Percentiles rank a stretch among this genome's conserved stretches.
These are phyloP conservation scores for Artemisia argyi DNA, from an alignment of 129 eudicot species.

Conservation along the genomic window DNA sequence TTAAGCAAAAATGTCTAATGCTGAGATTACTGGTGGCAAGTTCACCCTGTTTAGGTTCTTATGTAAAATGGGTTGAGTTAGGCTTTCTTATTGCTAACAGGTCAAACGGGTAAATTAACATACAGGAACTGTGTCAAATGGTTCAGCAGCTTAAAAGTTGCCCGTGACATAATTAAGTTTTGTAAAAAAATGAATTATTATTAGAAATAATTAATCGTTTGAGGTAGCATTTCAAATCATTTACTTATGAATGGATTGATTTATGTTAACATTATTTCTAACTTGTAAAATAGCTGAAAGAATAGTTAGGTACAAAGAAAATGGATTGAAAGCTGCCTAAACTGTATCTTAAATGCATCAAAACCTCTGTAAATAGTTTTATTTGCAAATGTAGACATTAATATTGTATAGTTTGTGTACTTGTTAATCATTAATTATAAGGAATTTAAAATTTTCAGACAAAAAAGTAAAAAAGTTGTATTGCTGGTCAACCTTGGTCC, in stretches of 20 bases:
- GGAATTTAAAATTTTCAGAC: not conserved
- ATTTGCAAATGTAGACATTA: too few relatives aligned
- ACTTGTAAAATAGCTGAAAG: not conserved
- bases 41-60: not conserved
- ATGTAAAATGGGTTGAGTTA: not conserved
- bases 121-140: not conserved
- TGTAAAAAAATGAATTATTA: not conserved
- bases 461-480: not conserved
- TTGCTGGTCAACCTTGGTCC: not conserved
- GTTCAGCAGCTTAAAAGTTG: not conserved
- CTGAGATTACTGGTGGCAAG: not conserved
- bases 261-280: too few relatives aligned
- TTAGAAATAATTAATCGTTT: not conserved
- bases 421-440: not conserved
- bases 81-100: not conserved
- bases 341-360: not conserved
- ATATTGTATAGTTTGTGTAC: not conserved
- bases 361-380: not conserved
- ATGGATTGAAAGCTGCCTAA: not conserved
- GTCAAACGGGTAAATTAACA: not conserved
- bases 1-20: not conserved
- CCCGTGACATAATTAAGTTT: not conserved
- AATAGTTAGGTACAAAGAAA: not conserved
- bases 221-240: not conserved
- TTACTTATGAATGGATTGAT: too few relatives aligned